These are phyloP conservation scores for Coprinopsis sp. DNA, from an alignment of 768 basidiomycete genomes.

Conservation along the genomic window DNA sequence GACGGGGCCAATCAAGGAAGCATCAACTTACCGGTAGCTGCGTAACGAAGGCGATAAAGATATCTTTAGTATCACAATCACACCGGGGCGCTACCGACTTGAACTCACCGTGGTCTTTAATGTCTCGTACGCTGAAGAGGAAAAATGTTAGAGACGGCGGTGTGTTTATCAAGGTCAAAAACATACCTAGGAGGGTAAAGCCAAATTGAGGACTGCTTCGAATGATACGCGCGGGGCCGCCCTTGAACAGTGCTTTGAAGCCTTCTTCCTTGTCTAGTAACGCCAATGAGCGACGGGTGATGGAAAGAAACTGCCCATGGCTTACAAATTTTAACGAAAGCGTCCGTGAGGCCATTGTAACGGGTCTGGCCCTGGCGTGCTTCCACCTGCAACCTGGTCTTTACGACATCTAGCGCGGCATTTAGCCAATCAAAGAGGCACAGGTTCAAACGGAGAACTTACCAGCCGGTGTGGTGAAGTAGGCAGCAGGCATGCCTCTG, in stretches of 20 bases:
- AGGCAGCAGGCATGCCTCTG: constrained; percentile 98
- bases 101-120: constrained; percentile 40
- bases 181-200: constrained; percentile 72
- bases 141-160: neutral
- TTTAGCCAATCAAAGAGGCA: constrained; percentile 4
- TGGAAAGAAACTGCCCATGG: constrained; percentile 15
- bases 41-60: constrained; percentile 10
- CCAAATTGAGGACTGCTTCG: constrained; percentile 93
- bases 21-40: constrained; percentile 44
- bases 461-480: constrained; percentile 90
- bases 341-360: constrained; percentile 88
- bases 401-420: constrained; percentile 77
- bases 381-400: constrained; percentile 94
- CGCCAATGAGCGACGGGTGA: constrained; percentile 13
- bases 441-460: constrained; percentile 17
- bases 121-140: constrained; percentile 38
- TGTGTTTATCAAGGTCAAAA: too few relatives aligned
- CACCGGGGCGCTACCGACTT: constrained; percentile 13
- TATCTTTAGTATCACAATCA: constrained; percentile 11
- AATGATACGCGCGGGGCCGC: constrained; percentile 81
- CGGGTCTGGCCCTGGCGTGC: constrained; percentile 85
- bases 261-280: constrained; percentile 80
- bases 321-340: constrained; percentile 86
- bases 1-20: constrained; percentile 20
- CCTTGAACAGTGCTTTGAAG: constrained; percentile 86